These are phyloP conservation scores for Chrysanthemum seticuspe DNA, from an alignment of 129 eudicot genomes.

Conservation along the genomic window DNA sequence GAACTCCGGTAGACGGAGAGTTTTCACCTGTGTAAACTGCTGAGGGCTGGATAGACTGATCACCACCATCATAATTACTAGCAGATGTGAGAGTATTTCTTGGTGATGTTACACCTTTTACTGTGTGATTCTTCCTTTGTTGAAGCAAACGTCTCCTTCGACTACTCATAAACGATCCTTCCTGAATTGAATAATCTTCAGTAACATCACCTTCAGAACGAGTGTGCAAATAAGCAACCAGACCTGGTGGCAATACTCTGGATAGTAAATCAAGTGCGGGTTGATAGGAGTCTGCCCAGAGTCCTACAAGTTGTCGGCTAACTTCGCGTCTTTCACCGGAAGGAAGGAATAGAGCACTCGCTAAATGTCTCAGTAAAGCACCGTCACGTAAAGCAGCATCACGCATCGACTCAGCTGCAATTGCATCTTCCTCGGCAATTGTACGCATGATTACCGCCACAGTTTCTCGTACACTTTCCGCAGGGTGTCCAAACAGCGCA, in stretches of 20 bases:
- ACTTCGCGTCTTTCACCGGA: slow-evolving; percentile 88
- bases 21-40: slow-evolving; percentile 49
- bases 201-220: slow-evolving; percentile 50
- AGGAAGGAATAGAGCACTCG: slow-evolving; percentile 80
- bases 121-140: slow-evolving; percentile 62
- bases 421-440: slow-evolving; percentile 98
- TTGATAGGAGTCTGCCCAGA: slow-evolving; percentile 99
- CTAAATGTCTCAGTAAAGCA: slow-evolving; percentile 85
- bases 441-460: slow-evolving; percentile 98
- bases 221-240: slow-evolving; percentile 95
- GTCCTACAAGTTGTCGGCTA: slow-evolving; percentile 97
- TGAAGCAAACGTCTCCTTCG: slow-evolving; percentile 87
- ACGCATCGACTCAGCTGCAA: slow-evolving; percentile 98
- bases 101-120: slow-evolving; percentile 48
- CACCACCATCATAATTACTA: slow-evolving; percentile 35
- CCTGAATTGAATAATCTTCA: slow-evolving; percentile 63
- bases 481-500: slow-evolving; percentile 94
- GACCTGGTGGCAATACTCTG: slow-evolving; percentile 96
- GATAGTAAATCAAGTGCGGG: slow-evolving; percentile 91
- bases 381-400: slow-evolving; percentile 99
- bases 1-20: not conserved
- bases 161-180: slow-evolving; percentile 59
- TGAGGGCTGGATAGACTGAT: slow-evolving; percentile 36
- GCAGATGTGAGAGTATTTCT: slow-evolving; percentile 33
- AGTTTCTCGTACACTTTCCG: slow-evolving; percentile 91